These are phyloP conservation scores for Talaromyces sp. DNA, from an alignment of 2,329 filamentous ascomycete species.

Conservation along the genomic window DNA sequence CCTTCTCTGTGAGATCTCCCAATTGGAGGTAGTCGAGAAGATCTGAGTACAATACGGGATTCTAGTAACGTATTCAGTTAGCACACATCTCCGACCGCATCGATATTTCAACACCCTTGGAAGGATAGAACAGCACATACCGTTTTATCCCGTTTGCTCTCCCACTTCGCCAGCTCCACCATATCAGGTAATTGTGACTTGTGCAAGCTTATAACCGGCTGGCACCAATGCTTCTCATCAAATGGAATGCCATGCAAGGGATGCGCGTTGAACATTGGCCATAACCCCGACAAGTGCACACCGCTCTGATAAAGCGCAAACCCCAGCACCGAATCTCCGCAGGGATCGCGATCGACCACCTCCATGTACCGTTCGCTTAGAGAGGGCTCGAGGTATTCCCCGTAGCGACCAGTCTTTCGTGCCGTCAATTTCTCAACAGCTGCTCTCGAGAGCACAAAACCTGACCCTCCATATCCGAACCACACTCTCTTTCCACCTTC, in stretches of 20 bases:
- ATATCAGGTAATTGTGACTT: conserved; percentile 54
- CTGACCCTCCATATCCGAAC: conserved; percentile 56
- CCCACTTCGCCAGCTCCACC: conserved; percentile 53
- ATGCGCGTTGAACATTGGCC: conserved; percentile 54
- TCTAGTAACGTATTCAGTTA: conserved; percentile 7
- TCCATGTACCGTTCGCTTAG: conserved; percentile 46
- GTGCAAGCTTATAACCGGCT: conserved; percentile 55
- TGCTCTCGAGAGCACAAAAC: conserved; percentile 51
- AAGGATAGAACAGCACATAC: background rate
- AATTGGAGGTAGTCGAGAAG: conserved; percentile 34
- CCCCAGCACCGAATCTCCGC: conserved; percentile 57
- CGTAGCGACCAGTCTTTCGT: conserved; percentile 17
- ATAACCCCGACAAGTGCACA: conserved; percentile 51
- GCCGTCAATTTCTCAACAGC: conserved; percentile 48
- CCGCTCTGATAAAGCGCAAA: conserved; percentile 51
- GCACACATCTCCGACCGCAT: conserved; percentile 19
- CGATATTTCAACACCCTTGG: no score
- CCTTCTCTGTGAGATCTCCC: conserved; percentile 19
- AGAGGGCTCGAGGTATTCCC: conserved; percentile 46
- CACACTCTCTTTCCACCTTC: conserved; percentile 29
- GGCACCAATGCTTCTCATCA: conserved; percentile 53
- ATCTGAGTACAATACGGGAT: conserved; percentile 31
- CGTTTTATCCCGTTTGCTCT: conserved; percentile 19
- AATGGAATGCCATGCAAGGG: conserved; percentile 55
- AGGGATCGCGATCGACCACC: conserved; percentile 52